phyloP scores from a whole-genome alignment of 306 rosid species.

The Malus asiatica region DNA sequence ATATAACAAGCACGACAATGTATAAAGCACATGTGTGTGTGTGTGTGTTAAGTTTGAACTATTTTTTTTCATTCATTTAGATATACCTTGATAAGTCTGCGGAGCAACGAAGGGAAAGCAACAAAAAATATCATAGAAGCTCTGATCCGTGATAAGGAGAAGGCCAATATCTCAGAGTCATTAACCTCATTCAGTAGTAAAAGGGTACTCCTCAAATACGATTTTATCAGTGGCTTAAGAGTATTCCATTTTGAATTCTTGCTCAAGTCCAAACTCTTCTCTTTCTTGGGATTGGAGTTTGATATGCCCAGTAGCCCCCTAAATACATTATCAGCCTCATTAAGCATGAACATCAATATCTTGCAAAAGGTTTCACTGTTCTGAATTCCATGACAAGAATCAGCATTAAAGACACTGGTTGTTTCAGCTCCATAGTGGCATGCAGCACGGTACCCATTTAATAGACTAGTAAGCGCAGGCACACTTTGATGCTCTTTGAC shows the following conservation, averaged over 20 bases:
- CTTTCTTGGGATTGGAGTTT: constrained; percentile 47
- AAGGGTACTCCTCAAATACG: constrained; percentile 67
- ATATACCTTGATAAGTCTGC: constrained; percentile 63
- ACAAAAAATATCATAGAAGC: constrained; percentile 48
- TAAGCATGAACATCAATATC: constrained; percentile 56
- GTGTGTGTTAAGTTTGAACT: not conserved
- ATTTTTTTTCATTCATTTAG: constrained; percentile 1
- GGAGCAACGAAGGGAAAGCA: constrained; percentile 62
- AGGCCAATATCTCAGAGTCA: constrained; percentile 62
- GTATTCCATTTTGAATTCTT: constrained; percentile 55
- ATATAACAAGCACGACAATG: not conserved
- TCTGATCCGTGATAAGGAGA: constrained; percentile 58
- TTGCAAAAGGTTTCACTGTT: constrained; percentile 48
- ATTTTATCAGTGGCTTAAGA: constrained; percentile 59
- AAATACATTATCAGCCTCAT: constrained; percentile 64
- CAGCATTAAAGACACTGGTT: constrained; percentile 22
- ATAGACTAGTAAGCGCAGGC: constrained; percentile 55
- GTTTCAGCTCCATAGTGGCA: constrained; percentile 56
- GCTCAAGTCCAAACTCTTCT: constrained; percentile 52
- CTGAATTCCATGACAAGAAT: constrained; percentile 35
- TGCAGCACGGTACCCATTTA: constrained; percentile 70
- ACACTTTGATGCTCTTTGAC: constrained; percentile 47
- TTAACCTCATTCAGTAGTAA: constrained; percentile 66
- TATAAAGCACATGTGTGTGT: not conserved
- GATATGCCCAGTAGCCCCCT: constrained; percentile 54